A percentile compares a stretch with the other conserved stretches of the same genome.
These are phyloP conservation scores for Naumovozyma baii DNA, from an alignment of 805 yeast species.

Conservation along the genomic window DNA sequence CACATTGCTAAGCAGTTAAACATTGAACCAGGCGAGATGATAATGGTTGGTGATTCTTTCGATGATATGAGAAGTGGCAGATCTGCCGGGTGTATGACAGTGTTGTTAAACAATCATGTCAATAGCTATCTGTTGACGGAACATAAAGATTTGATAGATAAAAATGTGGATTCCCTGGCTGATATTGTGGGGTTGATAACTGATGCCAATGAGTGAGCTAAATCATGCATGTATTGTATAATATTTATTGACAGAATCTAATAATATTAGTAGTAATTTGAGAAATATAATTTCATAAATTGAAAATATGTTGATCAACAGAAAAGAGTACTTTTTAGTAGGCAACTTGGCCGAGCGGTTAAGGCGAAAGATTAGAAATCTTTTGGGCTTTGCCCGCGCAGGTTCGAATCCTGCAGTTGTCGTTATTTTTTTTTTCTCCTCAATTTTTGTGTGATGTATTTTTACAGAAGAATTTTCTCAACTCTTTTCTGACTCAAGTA, in stretches of 20 bases:
- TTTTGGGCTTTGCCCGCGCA: constrained; percentile 51
- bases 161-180: constrained; percentile 10
- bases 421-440: constrained; percentile 33
- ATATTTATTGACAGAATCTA: too few species aligned
- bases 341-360: constrained; percentile 55
- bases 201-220: background rate
- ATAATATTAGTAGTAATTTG: too few species aligned
- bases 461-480: too few species aligned
- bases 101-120: constrained; percentile 43
- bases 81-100: constrained; percentile 52
- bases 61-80: constrained; percentile 62
- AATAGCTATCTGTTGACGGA: constrained; percentile 37
- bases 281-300: too few species aligned
- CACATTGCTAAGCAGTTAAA: constrained; percentile 46
- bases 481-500: too few species aligned
- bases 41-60: constrained; percentile 68
- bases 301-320: too few species aligned
- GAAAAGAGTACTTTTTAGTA: too few species aligned
- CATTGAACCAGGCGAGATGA: constrained; percentile 35
- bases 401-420: constrained; percentile 69
- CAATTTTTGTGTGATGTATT: background rate
- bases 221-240: too few species aligned
- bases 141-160: constrained; percentile 23
- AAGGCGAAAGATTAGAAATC: constrained; percentile 54
- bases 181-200: constrained; percentile 22